Percentiles rank a stretch among this genome's conserved stretches.
Evolutionary conservation across 208 protist genomes (phyloP).

Genomic region (Acanthamoeba royreba): DNA sequence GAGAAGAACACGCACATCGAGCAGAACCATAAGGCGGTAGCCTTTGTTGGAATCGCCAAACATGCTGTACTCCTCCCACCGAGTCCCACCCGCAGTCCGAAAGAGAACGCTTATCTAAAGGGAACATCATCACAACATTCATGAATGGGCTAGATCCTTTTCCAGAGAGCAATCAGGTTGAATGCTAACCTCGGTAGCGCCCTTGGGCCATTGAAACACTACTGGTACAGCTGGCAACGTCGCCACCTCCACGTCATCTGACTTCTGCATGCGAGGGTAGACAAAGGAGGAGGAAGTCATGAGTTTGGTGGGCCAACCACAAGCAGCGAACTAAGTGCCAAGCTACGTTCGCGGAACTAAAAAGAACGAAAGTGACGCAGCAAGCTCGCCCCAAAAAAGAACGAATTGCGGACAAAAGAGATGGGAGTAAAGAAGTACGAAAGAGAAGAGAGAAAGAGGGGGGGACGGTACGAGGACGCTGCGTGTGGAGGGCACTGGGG

Average conservation of each 20-base stretch:
- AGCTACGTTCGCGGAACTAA: no score
- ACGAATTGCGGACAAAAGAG: no score
- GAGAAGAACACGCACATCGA: not conserved
- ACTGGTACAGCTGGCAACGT: not conserved
- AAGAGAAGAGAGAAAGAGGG: not conserved
- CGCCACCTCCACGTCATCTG: not conserved
- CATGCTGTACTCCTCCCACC: constrained; percentile 4
- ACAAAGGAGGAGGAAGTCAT: no score
- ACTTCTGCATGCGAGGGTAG: no score
- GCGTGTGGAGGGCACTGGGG: not conserved
- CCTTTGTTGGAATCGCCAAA: not conserved
- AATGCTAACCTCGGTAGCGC: not conserved
- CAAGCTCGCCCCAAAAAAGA: not conserved
- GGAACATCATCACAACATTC: not conserved
- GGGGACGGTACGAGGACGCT: not conserved
- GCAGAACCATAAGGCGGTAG: not conserved
- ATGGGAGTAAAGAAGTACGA: no score
- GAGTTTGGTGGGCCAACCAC: no score
- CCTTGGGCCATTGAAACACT: not conserved
- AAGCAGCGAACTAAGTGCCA: no score
- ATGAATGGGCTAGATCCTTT: not conserved
- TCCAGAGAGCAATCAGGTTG: not conserved
- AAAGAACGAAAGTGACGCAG: no score
- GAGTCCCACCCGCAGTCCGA: not conserved
- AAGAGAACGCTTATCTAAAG: not conserved